These are phyloP conservation scores for Zarea fungicola DNA, from an alignment of 2,329 filamentous ascomycete species.

Conservation along the genomic window DNA sequence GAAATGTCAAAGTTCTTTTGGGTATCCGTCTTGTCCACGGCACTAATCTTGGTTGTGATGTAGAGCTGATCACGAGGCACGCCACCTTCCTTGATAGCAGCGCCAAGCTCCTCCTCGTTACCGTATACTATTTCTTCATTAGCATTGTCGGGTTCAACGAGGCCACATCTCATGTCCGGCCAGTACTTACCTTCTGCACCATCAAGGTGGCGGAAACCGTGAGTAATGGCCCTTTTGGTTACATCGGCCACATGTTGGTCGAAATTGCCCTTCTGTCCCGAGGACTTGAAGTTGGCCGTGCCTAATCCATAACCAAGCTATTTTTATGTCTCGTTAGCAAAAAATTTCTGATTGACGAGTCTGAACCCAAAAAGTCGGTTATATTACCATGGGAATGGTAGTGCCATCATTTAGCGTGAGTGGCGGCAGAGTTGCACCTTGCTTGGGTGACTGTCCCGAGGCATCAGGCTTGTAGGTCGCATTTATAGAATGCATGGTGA, in stretches of 20 bases:
- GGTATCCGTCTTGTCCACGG: slow-evolving; percentile 34
- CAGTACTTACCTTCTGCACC: slow-evolving; percentile 57
- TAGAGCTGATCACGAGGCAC: slow-evolving; percentile 64
- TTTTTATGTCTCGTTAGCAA: neutral
- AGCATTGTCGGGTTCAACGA: no score
- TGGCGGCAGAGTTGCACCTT: slow-evolving; percentile 42
- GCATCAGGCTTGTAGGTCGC: slow-evolving; percentile 34
- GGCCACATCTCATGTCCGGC: no score
- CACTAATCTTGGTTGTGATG: slow-evolving; percentile 57
- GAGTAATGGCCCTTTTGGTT: slow-evolving; percentile 57
- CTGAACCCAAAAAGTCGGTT: no score
- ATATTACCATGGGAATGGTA: slow-evolving; percentile 60
- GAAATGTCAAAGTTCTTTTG: slow-evolving; percentile 52
- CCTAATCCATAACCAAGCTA: slow-evolving; percentile 69
- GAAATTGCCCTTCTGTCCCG: slow-evolving; percentile 35
- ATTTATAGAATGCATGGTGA: slow-evolving; percentile 39
- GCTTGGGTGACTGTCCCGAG: slow-evolving; percentile 36
- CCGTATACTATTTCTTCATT: slow-evolving; percentile 48
- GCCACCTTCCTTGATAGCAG: slow-evolving; percentile 62
- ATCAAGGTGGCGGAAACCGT: slow-evolving; percentile 70
- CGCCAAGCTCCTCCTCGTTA: slow-evolving; percentile 65
- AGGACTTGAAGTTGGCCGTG: slow-evolving; percentile 58
- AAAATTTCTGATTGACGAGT: neutral
- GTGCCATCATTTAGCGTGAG: slow-evolving; percentile 71
- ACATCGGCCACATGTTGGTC: slow-evolving; percentile 48